phyloP scores from a whole-genome alignment of 2,329 filamentous ascomycete genomes.

The Calonectria crousiana region DNA sequence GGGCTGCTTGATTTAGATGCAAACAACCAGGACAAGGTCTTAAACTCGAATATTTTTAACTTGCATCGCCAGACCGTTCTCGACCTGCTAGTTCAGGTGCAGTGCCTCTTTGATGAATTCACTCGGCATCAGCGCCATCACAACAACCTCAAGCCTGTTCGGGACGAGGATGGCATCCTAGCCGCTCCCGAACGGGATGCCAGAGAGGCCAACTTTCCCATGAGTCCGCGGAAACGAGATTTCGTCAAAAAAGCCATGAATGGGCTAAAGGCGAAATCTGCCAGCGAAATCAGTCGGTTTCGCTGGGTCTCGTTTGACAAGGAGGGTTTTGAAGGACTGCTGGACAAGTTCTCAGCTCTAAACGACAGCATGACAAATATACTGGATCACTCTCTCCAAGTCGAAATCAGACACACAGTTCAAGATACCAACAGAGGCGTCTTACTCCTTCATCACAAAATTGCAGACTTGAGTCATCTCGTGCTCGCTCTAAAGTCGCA shows the following conservation, averaged over 20 bases:
- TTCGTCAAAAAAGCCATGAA: constrained; percentile 61
- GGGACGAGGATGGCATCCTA: constrained; percentile 51
- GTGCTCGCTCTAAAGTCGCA: constrained; percentile 60
- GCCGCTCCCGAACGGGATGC: constrained; percentile 58
- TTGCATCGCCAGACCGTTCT: constrained; percentile 63
- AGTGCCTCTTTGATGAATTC: constrained; percentile 61
- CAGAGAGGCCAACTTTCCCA: constrained; percentile 58
- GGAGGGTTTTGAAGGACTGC: constrained; percentile 57
- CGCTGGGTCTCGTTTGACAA: constrained; percentile 62
- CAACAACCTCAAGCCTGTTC: constrained; percentile 49
- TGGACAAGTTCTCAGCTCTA: constrained; percentile 57
- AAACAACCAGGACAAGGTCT: constrained; percentile 55
- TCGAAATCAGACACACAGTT: constrained; percentile 60
- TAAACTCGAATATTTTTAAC: constrained; percentile 61
- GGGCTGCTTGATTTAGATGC: constrained; percentile 59
- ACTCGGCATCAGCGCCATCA: constrained; percentile 56
- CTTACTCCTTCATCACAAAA: constrained; percentile 60
- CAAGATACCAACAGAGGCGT: constrained; percentile 62
- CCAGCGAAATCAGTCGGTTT: constrained; percentile 51
- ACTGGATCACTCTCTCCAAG: constrained; percentile 59
- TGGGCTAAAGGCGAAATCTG: constrained; percentile 51
- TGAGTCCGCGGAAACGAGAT: constrained; percentile 53
- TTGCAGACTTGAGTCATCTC: constrained; percentile 58
- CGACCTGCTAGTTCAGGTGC: constrained; percentile 60
- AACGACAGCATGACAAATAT: constrained; percentile 64